A percentile compares a stretch with the other conserved stretches of the same genome.
phyloP scores from a whole-genome alignment of 495 filamentous ascomycete species.

The Aspergillus nidulans region DNA sequence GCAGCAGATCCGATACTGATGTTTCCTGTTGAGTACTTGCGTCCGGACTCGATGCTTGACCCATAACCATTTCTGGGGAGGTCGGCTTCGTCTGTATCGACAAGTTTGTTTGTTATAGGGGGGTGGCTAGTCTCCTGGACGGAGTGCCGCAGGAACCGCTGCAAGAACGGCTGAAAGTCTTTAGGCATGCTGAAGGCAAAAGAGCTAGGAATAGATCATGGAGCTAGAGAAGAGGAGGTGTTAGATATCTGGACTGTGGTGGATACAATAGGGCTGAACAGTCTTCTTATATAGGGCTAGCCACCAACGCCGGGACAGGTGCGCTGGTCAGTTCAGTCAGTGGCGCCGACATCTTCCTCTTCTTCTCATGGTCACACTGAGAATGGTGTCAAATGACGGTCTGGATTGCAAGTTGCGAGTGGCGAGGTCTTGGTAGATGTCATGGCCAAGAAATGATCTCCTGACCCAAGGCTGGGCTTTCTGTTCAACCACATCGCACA shows the following conservation, averaged over 20 bases:
- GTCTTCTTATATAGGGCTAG: background rate
- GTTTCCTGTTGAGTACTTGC: background rate
- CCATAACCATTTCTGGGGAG: background rate
- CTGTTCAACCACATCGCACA: background rate
- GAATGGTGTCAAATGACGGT: background rate
- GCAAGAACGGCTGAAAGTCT: background rate
- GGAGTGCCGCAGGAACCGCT: background rate
- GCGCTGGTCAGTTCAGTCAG: background rate
- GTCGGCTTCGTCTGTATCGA: background rate
- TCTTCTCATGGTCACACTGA: background rate
- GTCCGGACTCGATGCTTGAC: background rate
- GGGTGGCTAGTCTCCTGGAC: background rate
- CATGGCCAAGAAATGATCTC: background rate
- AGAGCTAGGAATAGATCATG: too few species aligned
- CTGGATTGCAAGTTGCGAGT: background rate
- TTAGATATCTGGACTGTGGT: too few species aligned
- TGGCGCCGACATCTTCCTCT: background rate
- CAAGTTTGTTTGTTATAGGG: background rate
- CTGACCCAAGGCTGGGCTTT: background rate
- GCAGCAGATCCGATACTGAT: background rate
- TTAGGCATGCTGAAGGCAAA: background rate
- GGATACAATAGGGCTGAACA: background rate
- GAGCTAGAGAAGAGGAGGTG: too few species aligned
- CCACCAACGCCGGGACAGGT: too few species aligned
- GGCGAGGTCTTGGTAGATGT: background rate